Evolutionary conservation across 1,284 basidiomycete species (phyloP).

Genomic region (Ceraceosorus guamensis): DNA sequence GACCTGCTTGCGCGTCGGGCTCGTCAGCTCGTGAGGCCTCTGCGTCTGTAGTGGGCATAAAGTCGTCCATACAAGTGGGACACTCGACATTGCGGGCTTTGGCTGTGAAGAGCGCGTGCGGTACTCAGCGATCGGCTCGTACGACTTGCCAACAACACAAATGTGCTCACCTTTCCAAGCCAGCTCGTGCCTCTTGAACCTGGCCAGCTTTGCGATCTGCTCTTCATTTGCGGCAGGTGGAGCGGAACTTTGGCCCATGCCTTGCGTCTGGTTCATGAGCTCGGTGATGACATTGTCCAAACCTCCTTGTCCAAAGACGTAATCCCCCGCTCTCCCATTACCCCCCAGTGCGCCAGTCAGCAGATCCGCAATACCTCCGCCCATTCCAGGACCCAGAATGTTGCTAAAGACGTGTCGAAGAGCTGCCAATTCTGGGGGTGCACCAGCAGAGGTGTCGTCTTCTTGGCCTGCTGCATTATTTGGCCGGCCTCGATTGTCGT

Average conservation of each 20-base stretch:
- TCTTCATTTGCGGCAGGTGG: constrained; percentile 33
- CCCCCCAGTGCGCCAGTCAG: constrained; percentile 18
- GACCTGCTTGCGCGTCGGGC: background rate
- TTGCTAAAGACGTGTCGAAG: constrained; percentile 30
- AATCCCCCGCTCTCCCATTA: constrained; percentile 29
- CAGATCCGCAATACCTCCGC: constrained; percentile 20
- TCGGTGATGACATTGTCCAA: constrained; percentile 41
- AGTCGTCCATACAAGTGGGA: constrained; percentile 39
- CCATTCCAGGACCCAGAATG: constrained; percentile 15
- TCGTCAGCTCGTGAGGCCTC: background rate
- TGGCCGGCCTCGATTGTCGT: constrained; percentile 31
- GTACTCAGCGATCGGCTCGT: background rate
- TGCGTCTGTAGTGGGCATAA: constrained; percentile 10
- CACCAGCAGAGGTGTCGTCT: constrained; percentile 2
- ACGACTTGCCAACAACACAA: background rate
- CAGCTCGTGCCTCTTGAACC: constrained; percentile 18
- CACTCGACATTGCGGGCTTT: constrained; percentile 34
- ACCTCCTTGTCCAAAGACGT: constrained; percentile 32
- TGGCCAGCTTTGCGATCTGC: constrained; percentile 28
- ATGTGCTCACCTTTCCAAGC: constrained; percentile 10
- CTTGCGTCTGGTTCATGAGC: constrained; percentile 39
- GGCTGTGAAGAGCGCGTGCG: background rate
- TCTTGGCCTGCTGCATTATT: background rate
- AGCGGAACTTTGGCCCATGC: constrained; percentile 22
- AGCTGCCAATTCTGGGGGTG: constrained; percentile 28